Percentiles rank a stretch among this genome's conserved stretches.
These are phyloP conservation scores for Xylogone sp. DNA, from an alignment of 2,329 filamentous ascomycete genomes.

Conservation along the genomic window DNA sequence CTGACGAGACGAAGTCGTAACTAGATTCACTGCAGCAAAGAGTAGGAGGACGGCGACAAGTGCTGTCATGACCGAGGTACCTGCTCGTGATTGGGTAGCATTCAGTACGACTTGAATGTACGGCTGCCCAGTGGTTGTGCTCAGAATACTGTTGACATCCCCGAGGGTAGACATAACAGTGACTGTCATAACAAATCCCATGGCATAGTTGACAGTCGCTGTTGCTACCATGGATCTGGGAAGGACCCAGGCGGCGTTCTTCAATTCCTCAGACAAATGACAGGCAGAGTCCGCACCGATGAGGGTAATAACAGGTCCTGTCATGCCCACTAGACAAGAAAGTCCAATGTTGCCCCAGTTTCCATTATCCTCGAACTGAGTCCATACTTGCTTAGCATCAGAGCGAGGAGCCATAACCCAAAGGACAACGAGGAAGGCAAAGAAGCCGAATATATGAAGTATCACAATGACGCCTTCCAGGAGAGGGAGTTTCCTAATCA, in stretches of 20 bases:
- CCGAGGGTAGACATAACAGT: conserved; percentile 33
- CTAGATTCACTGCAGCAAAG: conserved; percentile 34
- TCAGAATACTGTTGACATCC: conserved; percentile 27
- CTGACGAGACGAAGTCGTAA: conserved; percentile 32
- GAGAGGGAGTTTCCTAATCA: conserved; percentile 35
- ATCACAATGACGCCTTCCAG: conserved; percentile 40
- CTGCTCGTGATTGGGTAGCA: conserved; percentile 34
- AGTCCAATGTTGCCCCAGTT: conserved; percentile 30
- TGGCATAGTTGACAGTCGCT: conserved; percentile 40
- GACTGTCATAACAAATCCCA: conserved; percentile 37
- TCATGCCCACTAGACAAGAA: conserved; percentile 30
- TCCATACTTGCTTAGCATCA: conserved; percentile 24
- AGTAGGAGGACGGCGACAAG: conserved; percentile 37
- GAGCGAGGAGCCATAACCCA: conserved; percentile 25
- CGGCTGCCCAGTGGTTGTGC: conserved; percentile 37
- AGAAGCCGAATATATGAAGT: conserved; percentile 40
- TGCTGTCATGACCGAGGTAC: conserved; percentile 42
- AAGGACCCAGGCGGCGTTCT: conserved; percentile 41
- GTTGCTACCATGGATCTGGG: conserved; percentile 44
- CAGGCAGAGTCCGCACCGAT: conserved; percentile 19
- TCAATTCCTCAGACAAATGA: conserved; percentile 46
- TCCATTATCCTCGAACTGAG: conserved; percentile 27
- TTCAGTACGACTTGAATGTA: conserved; percentile 38
- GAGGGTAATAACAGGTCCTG: conserved; percentile 22
- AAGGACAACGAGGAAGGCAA: conserved; percentile 38